Evolutionary conservation across 1,139 yeast genomes (phyloP).

Genomic region (Taphrina betulina): DNA sequence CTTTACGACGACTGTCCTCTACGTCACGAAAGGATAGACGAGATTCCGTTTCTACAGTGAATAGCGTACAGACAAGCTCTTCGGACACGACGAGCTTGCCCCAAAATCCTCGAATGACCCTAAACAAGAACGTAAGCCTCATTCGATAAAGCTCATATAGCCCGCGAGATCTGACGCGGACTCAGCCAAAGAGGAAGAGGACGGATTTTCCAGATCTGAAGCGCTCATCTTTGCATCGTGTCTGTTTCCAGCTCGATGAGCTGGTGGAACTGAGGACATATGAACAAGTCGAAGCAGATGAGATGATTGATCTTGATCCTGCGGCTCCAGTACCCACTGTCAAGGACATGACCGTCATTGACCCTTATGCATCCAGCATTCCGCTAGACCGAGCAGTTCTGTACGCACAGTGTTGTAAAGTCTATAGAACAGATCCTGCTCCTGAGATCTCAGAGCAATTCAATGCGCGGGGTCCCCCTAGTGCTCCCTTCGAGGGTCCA

Average conservation of each 20-base stretch:
- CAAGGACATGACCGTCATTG: slow-evolving; percentile 17
- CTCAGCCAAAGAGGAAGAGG: slow-evolving; percentile 22
- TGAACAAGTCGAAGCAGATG: slow-evolving; percentile 26
- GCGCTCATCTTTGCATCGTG: slow-evolving; percentile 21
- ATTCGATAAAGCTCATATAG: neutral
- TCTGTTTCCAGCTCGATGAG: slow-evolving; percentile 29
- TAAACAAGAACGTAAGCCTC: slow-evolving; percentile 22
- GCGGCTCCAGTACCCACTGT: slow-evolving; percentile 5
- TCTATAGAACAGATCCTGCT: slow-evolving; percentile 11
- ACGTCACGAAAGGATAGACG: slow-evolving; percentile 3
- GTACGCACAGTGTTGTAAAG: slow-evolving; percentile 23
- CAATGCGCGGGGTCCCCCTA: slow-evolving; percentile 7
- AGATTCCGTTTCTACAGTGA: neutral
- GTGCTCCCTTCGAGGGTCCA: slow-evolving; percentile 22
- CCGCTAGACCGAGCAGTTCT: slow-evolving; percentile 29
- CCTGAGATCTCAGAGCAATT: slow-evolving; percentile 16
- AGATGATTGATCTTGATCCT: neutral
- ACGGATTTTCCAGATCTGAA: slow-evolving; percentile 12
- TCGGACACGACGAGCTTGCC: neutral
- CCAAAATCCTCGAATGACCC: slow-evolving; percentile 13
- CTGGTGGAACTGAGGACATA: slow-evolving; percentile 30
- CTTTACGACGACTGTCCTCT: slow-evolving; percentile 15
- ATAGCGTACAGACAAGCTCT: neutral
- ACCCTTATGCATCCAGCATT: slow-evolving; percentile 20
- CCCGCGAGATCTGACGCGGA: neutral